A percentile compares a stretch with the other conserved stretches of the same genome.
These are phyloP conservation scores for Camellia granthamiana DNA, from an alignment of 148 eudicot genomes.

Conservation along the genomic window DNA sequence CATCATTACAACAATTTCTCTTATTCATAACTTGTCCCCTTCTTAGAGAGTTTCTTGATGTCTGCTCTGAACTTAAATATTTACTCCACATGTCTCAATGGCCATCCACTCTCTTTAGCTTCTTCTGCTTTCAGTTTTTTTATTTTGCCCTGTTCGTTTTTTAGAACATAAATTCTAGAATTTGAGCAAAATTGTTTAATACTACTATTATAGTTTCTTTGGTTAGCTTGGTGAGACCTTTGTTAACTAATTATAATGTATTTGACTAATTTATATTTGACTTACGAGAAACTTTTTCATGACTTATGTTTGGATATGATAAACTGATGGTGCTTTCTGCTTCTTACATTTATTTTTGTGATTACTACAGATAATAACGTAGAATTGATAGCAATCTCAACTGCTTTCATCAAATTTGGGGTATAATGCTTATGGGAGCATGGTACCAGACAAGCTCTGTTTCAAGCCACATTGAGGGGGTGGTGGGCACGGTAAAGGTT, in stretches of 20 bases:
- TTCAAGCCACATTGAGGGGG: too few species aligned
- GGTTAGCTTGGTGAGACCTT: not conserved
- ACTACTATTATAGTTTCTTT: not conserved
- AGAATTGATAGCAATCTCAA: too few species aligned
- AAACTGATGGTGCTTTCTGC: not conserved
- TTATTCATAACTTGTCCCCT: constrained; percentile 61
- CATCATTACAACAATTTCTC: constrained; percentile 39
- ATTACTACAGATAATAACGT: too few species aligned
- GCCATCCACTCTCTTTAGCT: not conserved
- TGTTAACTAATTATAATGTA: not conserved
- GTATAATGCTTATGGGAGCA: too few species aligned
- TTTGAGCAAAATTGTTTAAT: not conserved
- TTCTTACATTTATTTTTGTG: not conserved
- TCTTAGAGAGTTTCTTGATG: constrained; percentile 54
- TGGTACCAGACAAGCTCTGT: too few species aligned
- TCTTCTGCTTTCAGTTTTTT: not conserved
- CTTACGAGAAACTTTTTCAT: not conserved
- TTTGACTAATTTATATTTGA: not conserved
- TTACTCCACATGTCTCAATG: not conserved
- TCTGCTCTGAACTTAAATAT: not conserved
- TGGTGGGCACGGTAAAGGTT: too few species aligned
- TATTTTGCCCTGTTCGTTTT: not conserved
- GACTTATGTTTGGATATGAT: not conserved
- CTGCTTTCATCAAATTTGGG: too few species aligned
- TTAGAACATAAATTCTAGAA: not conserved